A percentile compares a stretch with the other conserved stretches of the same genome.
Evolutionary conservation across 306 rosid species (phyloP).

Genomic region (Lotus japonicus): DNA sequence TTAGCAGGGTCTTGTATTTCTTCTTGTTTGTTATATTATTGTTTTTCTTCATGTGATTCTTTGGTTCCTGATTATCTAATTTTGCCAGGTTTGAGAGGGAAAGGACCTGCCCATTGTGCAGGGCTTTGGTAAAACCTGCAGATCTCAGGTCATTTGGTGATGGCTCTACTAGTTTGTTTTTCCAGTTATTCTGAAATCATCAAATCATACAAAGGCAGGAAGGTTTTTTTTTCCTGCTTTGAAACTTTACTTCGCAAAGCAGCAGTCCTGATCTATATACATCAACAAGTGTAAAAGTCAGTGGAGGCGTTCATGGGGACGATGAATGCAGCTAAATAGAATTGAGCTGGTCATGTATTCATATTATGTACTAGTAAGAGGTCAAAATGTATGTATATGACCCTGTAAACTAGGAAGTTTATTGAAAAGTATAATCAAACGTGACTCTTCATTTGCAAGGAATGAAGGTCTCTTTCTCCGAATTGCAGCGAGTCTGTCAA

Average conservation of each 20-base stretch:
- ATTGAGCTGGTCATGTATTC: conserved; percentile 39
- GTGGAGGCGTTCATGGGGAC: conserved; percentile 37
- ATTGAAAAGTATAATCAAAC: conserved; percentile 26
- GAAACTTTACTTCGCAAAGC: conserved; percentile 40
- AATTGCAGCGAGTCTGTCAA: neutral
- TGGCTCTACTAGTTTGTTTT: conserved; percentile 88
- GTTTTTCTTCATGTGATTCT: neutral
- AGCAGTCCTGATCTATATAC: conserved; percentile 40
- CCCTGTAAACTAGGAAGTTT: conserved; percentile 42
- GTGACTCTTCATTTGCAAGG: conserved; percentile 29
- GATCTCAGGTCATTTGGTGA: conserved; percentile 93
- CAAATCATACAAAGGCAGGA: conserved; percentile 23
- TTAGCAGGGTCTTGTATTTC: neutral
- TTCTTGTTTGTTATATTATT: neutral
- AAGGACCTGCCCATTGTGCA: conserved; percentile 91
- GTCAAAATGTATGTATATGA: conserved; percentile 36
- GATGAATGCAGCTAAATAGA: conserved; percentile 32
- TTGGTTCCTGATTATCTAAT: conserved; percentile 10
- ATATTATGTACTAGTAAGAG: conserved; percentile 41
- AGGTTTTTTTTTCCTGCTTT: conserved; percentile 44
- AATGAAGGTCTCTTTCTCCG: conserved; percentile 28
- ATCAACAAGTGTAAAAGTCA: conserved; percentile 44
- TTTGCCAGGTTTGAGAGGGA: conserved; percentile 93
- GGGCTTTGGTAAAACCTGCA: conserved; percentile 95
- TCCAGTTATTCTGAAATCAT: conserved; percentile 70